phyloP scores from a whole-genome alignment of 129 eudicot genomes.

The Flaveria bidentis region DNA sequence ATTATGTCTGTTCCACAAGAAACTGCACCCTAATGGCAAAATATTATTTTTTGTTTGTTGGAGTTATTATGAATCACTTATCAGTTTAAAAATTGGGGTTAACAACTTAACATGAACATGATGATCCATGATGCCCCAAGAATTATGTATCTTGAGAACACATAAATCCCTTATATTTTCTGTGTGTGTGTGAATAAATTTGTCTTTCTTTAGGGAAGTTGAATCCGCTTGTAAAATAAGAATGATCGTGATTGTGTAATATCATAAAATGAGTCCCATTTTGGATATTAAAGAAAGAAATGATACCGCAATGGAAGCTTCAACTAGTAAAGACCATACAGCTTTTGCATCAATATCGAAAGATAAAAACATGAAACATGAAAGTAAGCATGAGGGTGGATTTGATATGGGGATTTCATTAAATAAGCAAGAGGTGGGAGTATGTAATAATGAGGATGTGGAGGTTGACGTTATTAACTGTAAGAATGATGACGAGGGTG shows the following conservation, averaged over 20 bases:
- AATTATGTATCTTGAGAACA: not conserved
- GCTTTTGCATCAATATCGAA: no score
- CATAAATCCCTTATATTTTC: no score
- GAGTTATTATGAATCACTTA: not conserved
- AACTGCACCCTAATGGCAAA: not conserved
- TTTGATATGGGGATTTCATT: no score
- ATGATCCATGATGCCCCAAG: no score
- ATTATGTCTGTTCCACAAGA: not conserved
- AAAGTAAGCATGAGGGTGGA: no score
- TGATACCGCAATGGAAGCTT: constrained; percentile 44
- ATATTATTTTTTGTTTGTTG: not conserved
- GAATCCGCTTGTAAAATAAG: not conserved
- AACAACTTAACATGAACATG: no score
- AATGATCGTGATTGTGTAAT: constrained; percentile 6
- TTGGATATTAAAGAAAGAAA: constrained; percentile 40
- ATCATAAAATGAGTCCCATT: not conserved
- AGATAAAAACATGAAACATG: no score
- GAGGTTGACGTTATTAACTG: constrained; percentile 38
- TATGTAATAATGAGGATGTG: constrained; percentile 28
- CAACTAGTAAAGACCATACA: not conserved
- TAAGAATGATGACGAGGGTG: constrained; percentile 31
- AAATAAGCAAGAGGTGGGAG: no score
- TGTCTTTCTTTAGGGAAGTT: not conserved
- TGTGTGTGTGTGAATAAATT: no score
- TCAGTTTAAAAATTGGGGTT: no score